These are phyloP conservation scores for Entelexis paramagnoliae DNA, from an alignment of 1,139 yeast species.

Conservation along the genomic window DNA sequence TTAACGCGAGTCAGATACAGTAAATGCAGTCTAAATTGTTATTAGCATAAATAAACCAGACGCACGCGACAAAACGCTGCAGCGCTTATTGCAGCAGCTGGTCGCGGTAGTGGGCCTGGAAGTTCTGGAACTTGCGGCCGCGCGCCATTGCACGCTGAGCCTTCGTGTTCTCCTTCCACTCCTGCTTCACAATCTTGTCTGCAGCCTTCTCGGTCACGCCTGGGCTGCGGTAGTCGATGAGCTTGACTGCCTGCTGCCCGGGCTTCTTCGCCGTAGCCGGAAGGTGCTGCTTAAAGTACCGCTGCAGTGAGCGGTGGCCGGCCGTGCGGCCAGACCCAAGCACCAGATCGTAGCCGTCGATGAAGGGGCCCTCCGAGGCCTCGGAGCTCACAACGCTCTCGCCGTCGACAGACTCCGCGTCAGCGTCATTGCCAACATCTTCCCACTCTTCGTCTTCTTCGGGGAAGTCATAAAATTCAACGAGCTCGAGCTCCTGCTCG, in stretches of 20 bases:
- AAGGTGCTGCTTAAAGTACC: constrained; percentile 77
- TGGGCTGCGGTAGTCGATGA: constrained; percentile 72
- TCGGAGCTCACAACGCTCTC: constrained; percentile 29
- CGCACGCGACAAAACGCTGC: not conserved
- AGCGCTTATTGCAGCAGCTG: constrained; percentile 60
- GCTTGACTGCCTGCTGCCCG: constrained; percentile 88
- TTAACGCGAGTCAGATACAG: too few relatives aligned
- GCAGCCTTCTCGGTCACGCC: constrained; percentile 29
- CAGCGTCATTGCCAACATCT: constrained; percentile 39
- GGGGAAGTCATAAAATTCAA: constrained; percentile 79
- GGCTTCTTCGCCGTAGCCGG: constrained; percentile 62
- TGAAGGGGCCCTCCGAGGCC: constrained; percentile 32
- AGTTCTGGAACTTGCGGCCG: constrained; percentile 70
- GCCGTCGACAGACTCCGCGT: constrained; percentile 43
- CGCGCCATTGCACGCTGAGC: constrained; percentile 63
- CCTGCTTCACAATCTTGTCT: constrained; percentile 56
- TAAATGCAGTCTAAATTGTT: too few relatives aligned
- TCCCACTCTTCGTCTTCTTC: constrained; percentile 35
- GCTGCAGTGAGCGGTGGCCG: constrained; percentile 80
- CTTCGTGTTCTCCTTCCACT: constrained; percentile 62
- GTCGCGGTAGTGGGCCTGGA: constrained; percentile 88
- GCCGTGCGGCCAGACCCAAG: constrained; percentile 71
- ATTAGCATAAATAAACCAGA: not conserved
- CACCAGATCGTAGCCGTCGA: constrained; percentile 66
- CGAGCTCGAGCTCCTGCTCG: constrained; percentile 67